phyloP scores from a whole-genome alignment of 2,329 filamentous ascomycete species.

The Sarocladium strictum region DNA sequence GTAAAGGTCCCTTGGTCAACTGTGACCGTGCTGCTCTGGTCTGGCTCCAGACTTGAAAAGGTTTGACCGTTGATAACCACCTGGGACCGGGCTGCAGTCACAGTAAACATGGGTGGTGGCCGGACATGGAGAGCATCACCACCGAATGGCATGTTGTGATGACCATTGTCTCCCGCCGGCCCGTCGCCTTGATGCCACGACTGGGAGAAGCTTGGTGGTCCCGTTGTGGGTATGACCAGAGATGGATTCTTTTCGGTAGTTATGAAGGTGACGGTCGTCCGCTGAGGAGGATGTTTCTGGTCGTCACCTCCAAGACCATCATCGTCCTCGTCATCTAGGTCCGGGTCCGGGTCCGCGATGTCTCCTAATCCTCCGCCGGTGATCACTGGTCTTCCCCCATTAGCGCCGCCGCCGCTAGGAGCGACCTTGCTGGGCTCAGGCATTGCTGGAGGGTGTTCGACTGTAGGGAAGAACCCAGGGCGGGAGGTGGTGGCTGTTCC shows the following conservation, averaged over 20 bases:
- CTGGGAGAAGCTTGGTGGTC: conserved; percentile 10
- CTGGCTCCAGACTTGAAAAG: conserved; percentile 30
- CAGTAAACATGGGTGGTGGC: conserved; percentile 24
- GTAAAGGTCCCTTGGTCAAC: conserved; percentile 38
- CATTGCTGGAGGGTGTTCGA: neutral
- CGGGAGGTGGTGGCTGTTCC: neutral
- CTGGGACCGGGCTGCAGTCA: conserved; percentile 37
- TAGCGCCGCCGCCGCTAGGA: neutral
- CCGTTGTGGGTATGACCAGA: conserved; percentile 26
- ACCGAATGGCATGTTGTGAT: conserved; percentile 6
- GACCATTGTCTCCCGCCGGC: neutral
- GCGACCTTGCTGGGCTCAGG: neutral
- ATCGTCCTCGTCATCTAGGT: neutral
- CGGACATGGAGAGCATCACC: neutral
- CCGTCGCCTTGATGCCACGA: conserved; percentile 9
- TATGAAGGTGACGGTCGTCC: conserved; percentile 35
- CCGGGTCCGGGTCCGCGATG: too few species aligned
- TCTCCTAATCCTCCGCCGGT: too few species aligned
- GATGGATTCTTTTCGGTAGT: conserved; percentile 52
- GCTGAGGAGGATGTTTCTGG: neutral
- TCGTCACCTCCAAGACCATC: neutral
- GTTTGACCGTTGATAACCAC: conserved; percentile 44
- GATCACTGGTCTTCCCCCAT: neutral
- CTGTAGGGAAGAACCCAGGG: neutral
- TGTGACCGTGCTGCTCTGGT: conserved; percentile 35